phyloP scores from a whole-genome alignment of 768 basidiomycete genomes.

The Tylopilus sp. region DNA sequence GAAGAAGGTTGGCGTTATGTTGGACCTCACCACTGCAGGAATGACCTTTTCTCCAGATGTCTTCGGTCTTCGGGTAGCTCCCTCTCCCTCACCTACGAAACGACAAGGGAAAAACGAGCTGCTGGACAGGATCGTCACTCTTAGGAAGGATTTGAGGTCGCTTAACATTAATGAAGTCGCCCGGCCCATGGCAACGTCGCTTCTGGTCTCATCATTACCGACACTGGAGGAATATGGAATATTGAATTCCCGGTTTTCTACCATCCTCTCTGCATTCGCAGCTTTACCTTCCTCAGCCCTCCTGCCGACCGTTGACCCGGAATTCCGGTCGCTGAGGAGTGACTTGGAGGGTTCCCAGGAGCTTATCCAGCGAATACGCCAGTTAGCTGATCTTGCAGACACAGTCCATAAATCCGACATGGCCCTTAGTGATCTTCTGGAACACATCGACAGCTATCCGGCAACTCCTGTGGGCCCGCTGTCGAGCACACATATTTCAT shows the following conservation, averaged over 20 bases:
- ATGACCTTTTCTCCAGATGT: constrained; percentile 44
- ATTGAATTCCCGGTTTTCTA: constrained; percentile 45
- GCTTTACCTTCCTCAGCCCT: constrained; percentile 43
- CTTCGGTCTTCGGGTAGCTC: constrained; percentile 46
- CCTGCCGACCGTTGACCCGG: constrained; percentile 45
- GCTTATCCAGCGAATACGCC: constrained; percentile 49
- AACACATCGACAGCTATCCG: constrained; percentile 85
- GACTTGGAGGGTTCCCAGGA: constrained; percentile 55
- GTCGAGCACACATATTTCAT: constrained; percentile 47
- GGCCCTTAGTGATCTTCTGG: constrained; percentile 79
- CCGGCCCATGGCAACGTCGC: constrained; percentile 36
- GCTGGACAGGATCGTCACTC: constrained; percentile 45
- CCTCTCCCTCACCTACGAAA: constrained; percentile 32
- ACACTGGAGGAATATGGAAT: constrained; percentile 43
- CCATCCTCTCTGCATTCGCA: constrained; percentile 44
- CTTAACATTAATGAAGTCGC: constrained; percentile 56
- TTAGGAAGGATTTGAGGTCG: constrained; percentile 60
- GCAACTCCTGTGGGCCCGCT: constrained; percentile 49
- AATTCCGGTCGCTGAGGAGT: constrained; percentile 55
- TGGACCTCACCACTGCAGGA: background rate
- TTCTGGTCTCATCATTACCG: constrained; percentile 47
- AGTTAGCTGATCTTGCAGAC: constrained; percentile 52
- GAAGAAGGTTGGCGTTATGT: constrained; percentile 25
- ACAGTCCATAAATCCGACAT: constrained; percentile 58
- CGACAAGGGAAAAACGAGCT: constrained; percentile 43